Evolutionary conservation across 768 basidiomycete species (phyloP).

Genomic region (Rhodotorula sphaerocarpa): DNA sequence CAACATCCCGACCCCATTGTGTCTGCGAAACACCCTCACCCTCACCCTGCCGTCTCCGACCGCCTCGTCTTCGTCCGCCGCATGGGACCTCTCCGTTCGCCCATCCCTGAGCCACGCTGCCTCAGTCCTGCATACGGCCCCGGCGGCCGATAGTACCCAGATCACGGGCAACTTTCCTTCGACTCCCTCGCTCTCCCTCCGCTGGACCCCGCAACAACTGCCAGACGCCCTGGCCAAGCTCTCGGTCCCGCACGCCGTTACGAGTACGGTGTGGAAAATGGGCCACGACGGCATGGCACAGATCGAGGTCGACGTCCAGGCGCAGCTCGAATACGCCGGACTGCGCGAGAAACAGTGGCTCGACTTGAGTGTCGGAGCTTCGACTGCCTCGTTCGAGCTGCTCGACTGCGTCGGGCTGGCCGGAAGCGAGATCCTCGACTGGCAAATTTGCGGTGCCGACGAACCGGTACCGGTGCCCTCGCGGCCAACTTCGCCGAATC

Average conservation of each 20-base stretch:
- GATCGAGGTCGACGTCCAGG: background rate
- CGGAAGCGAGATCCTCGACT: background rate
- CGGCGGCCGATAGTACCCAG: background rate
- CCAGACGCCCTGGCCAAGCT: background rate
- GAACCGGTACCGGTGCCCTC: background rate
- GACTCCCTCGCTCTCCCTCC: background rate
- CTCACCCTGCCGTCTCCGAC: constrained; percentile 12
- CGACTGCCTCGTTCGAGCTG: background rate
- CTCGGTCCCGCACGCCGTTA: background rate
- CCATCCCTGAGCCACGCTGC: constrained; percentile 10
- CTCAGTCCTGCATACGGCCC: background rate
- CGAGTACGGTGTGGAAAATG: constrained; percentile 2
- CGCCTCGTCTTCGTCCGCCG: background rate
- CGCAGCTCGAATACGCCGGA: background rate
- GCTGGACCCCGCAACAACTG: constrained; percentile 9
- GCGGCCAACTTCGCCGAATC: background rate
- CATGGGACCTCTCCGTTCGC: constrained; percentile 26
- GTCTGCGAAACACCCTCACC: constrained; percentile 14
- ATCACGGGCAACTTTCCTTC: constrained; percentile 24
- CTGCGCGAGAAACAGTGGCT: constrained; percentile 25
- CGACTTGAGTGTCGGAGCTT: constrained; percentile 5
- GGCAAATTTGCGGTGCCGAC: background rate
- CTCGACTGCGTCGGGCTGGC: no score
- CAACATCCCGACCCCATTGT: constrained; percentile 12
- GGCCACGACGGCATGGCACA: background rate